Conservation (phyloP, 179 eudicot genomes). For the Drosera spatulata region DNA sequence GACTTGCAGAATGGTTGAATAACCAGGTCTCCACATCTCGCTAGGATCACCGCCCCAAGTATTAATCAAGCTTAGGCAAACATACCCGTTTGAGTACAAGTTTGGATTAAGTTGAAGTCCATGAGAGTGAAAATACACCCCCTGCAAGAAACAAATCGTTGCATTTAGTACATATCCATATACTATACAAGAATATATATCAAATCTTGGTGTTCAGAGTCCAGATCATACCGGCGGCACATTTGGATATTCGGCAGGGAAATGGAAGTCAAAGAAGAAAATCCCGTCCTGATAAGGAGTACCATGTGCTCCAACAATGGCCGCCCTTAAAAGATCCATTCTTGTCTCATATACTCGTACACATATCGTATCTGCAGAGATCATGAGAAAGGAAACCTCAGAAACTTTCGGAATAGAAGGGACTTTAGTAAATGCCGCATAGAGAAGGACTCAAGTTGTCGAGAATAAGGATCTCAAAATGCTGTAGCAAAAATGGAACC, state of each 20-base stretch:
- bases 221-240: conserved; percentile 72
- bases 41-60: conserved; percentile 54
- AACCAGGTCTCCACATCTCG: conserved; percentile 78
- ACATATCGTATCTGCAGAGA: conserved; percentile 48
- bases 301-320: conserved; percentile 76
- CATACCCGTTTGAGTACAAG: conserved; percentile 58
- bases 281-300: conserved; percentile 92
- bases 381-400: too few relatives aligned
- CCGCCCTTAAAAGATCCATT: conserved; percentile 83
- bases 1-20: too few relatives aligned
- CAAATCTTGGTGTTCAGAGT: neutral
- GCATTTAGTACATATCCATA: too few relatives aligned
- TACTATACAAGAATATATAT: neutral
- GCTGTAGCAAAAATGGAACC: too few relatives aligned
- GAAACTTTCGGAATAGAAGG: too few relatives aligned
- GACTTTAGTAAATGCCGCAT: too few relatives aligned
- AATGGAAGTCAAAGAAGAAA: conserved; percentile 68
- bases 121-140: conserved; percentile 59
- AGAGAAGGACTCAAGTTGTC: too few relatives aligned
- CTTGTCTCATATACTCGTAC: conserved; percentile 75
- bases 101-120: conserved; percentile 87
- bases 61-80: conserved; percentile 79
- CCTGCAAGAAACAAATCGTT: conserved; percentile 37
- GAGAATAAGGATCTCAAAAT: too few relatives aligned
- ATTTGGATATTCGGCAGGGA: conserved; percentile 48